Base-by-base conservation (phyloP, 345 rosid species). In the Clarkia xantiana region DNA sequence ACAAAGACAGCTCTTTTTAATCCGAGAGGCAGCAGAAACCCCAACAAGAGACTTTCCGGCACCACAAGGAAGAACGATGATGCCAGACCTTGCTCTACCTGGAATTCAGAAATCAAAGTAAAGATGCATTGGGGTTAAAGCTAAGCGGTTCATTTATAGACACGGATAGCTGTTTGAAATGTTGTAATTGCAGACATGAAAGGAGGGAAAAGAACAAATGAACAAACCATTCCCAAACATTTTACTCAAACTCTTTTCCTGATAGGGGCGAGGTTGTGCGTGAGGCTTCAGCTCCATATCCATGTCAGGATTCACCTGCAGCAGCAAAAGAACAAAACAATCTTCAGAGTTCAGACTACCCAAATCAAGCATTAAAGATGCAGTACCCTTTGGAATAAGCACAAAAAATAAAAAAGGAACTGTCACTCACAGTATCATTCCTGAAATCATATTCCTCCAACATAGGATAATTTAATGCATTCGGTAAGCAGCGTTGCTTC, bases 51-150 rank as follows among this genome's bases (percentile, higher is more conserved):
- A 86, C 69, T 91, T 91, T 64, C 98, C 98, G 15, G 98, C 98
- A 72, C 98, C 96, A 76, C 98, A 81, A 23, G 96, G 98, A 29
- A 91, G 72, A 45, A 91, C 96, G 53, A 91, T 91, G 61, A 91
- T 86, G 51, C 96, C 98, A 48, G 98, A 91, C 66, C 98, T 81
- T 45, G 98, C 96, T 69, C 98, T 72, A 58, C 98, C 96, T 91
- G 77, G 42, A 51, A 68, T 53, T 57, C 12, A 56, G 55, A 15
- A 40, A 11, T 17, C 6, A 39, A 47, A 39, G 17, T 17, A 36
- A 22, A 10, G 11, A 29, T 36, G 15, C 23, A 11, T 38, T 45
- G 25, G 10, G 46, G 15, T 38, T 14, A 15, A 34, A 55, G 16
- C 11, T 1, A 16, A 17, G 44, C 13, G 29, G 22, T 17, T 44